Percentiles rank a stretch among this genome's conserved stretches.
phyloP scores from a whole-genome alignment of 768 basidiomycete species.

The Multifurca ochricompacta region DNA sequence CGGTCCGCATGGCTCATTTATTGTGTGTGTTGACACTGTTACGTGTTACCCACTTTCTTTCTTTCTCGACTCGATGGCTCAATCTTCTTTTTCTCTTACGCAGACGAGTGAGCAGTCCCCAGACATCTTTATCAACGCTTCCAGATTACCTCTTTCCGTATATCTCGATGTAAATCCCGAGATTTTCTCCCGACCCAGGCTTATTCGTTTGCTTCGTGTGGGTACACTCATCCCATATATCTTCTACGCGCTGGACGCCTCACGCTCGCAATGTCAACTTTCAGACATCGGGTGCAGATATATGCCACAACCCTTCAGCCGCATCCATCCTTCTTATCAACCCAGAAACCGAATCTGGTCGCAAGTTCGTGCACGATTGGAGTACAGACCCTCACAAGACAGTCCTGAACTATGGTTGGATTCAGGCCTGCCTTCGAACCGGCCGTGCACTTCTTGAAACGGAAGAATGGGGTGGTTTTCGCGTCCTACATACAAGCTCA shows the following conservation, averaged over 20 bases:
- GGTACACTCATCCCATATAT: background rate
- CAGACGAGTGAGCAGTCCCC: conserved; percentile 11
- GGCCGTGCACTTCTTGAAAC: conserved; percentile 38
- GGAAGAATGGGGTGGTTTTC: conserved; percentile 45
- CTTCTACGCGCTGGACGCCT: background rate
- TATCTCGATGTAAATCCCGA: conserved; percentile 50
- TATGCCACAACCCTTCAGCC: conserved; percentile 42
- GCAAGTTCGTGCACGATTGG: conserved; percentile 53
- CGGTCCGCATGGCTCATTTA: background rate
- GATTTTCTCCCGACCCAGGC: conserved; percentile 40
- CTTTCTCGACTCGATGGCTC: background rate
- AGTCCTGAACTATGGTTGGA: conserved; percentile 51
- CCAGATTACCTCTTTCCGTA: conserved; percentile 39
- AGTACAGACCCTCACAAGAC: conserved; percentile 39
- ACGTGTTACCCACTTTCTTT: no score
- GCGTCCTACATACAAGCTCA: conserved; percentile 19
- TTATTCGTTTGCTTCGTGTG: conserved; percentile 33
- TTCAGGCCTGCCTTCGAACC: conserved; percentile 35
- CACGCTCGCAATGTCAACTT: background rate
- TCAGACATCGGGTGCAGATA: conserved; percentile 49
- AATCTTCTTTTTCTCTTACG: background rate
- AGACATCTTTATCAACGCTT: conserved; percentile 33
- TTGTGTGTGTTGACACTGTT: no score
- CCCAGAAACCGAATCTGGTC: conserved; percentile 41
- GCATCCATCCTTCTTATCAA: conserved; percentile 58